These are phyloP conservation scores for Curvularia hawaiiensis DNA, from an alignment of 2,329 filamentous ascomycete genomes.

Conservation along the genomic window DNA sequence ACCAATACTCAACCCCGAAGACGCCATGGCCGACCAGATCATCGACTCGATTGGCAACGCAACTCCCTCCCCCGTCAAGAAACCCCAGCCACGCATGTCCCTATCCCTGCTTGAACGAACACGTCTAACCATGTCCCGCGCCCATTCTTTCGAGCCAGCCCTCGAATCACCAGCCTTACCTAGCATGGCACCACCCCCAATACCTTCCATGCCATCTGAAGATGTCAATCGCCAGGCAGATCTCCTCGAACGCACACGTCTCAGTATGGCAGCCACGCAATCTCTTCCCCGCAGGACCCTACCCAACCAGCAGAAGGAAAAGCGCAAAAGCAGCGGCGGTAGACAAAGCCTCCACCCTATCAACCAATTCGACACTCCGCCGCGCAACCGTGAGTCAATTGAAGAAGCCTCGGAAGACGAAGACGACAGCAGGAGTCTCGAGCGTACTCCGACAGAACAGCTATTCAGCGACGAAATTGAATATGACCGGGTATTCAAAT, in stretches of 20 bases:
- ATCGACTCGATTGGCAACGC: conserved; percentile 47
- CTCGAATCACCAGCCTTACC: conserved; percentile 29
- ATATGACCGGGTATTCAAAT: conserved; percentile 83
- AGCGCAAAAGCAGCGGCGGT: conserved; percentile 31
- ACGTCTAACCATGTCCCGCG: conserved; percentile 52
- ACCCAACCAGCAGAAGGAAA: conserved; percentile 20
- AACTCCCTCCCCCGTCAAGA: conserved; percentile 50
- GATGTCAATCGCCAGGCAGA: conserved; percentile 47
- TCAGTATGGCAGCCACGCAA: conserved; percentile 72
- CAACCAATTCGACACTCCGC: conserved; percentile 63
- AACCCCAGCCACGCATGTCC: conserved; percentile 46
- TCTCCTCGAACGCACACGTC: conserved; percentile 73
- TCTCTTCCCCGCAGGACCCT: conserved; percentile 43
- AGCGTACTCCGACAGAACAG: conserved; percentile 65
- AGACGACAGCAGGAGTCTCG: conserved; percentile 17
- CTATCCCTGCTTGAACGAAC: conserved; percentile 54
- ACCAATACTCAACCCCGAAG: conserved; percentile 30
- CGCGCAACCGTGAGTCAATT: conserved; percentile 44
- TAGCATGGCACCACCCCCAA: conserved; percentile 20
- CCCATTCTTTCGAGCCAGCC: conserved; percentile 33
- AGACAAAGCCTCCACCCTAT: conserved; percentile 50
- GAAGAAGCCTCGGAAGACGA: conserved; percentile 22
- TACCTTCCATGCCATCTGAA: conserved; percentile 18
- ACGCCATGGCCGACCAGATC: conserved; percentile 47
- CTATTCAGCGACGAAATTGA: conserved; percentile 74